Evolutionary conservation across 139 green algal species (phyloP), one percentile per base, ranked within the genome.

Genomic region (Ostreobium quekettii): DNA sequence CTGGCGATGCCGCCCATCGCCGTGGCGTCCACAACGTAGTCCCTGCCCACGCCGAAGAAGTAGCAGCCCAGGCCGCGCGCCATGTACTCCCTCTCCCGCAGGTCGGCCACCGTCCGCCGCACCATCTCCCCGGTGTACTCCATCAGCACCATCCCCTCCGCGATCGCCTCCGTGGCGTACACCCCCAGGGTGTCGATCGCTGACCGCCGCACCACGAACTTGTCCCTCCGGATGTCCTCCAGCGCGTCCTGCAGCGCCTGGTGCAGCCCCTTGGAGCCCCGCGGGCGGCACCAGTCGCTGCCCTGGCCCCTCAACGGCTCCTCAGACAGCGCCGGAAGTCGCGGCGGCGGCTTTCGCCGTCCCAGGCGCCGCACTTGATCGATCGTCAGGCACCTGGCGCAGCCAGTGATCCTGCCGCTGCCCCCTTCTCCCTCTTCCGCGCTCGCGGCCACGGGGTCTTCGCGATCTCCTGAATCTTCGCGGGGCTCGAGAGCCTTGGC

Each of bases 81-180:
- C 32, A 15, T 57, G 1, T 72, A 79, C 59, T 62, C 53, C 19
- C 56, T 48, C 68, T 86, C 80, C 35, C 80, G 49, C 32, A 67
- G 39, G 57, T 86, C 80, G 4, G 75, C 73, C 58, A 84, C 72
- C 0, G 19, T 48, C 2, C 68, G 75, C 48, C 80, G 78, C 32
- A 86, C 76, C 32, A 86, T 65, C 29, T 77, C 62, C 3, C 80
- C 80, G 28, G 66, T 68, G 70, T 86, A 86, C 70, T 86, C 80
- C 28, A 84, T 74, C n/a, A 86, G 60, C 72, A 84, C 70, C 48
- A 83, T 76, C 33, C 80, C 80, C 73, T 68, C 49, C 1, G 47
- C 2, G 2, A 78, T 53, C 1, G 28, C 1, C 6, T 36, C 38
- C 0, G 49, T 15, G 0, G 60, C 26, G 49, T 75, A 80, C 22